Conservation (phyloP, 345 rosid genomes). For the Gossypium herbaceum region DNA sequence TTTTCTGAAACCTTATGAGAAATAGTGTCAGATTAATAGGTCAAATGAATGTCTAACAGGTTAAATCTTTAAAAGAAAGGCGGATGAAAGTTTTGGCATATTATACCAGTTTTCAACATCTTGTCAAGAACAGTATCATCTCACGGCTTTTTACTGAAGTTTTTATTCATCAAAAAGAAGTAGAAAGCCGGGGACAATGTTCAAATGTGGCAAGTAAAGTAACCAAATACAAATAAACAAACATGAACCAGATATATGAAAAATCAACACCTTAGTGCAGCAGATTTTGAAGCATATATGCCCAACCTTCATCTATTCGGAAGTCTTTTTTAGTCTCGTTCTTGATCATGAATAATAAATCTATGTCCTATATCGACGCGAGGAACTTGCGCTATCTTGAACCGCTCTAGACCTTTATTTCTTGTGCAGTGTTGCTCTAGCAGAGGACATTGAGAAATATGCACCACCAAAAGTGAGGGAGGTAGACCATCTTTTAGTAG, state of each 20-base stretch:
- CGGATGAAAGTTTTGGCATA: not conserved
- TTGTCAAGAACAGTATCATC: not conserved
- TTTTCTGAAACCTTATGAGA: too few species aligned
- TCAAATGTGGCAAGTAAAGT: not conserved
- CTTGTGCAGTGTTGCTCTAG: not conserved
- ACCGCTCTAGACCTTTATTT: not conserved
- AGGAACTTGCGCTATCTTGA: not conserved
- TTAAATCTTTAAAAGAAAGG: too few species aligned
- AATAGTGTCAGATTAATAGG: too few species aligned
- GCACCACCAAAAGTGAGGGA: not conserved
- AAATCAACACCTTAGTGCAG: not conserved
- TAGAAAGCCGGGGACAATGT: not conserved
- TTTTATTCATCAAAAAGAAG: not conserved
- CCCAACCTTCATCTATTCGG: not conserved
- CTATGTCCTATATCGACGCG: not conserved
- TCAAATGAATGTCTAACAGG: too few species aligned
- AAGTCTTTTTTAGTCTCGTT: not conserved
- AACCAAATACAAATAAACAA: not conserved
- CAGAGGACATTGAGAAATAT: not conserved
- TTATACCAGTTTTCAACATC: not conserved
- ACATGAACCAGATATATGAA: not conserved
- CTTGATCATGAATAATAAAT: not conserved
- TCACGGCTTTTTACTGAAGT: too few species aligned
- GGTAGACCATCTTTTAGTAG: not conserved
- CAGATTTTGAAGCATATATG: not conserved